Percentiles rank a stretch among this genome's conserved stretches.
Evolutionary conservation across 1,284 basidiomycete species (phyloP).

Genomic region (Ustilago trichophora): DNA sequence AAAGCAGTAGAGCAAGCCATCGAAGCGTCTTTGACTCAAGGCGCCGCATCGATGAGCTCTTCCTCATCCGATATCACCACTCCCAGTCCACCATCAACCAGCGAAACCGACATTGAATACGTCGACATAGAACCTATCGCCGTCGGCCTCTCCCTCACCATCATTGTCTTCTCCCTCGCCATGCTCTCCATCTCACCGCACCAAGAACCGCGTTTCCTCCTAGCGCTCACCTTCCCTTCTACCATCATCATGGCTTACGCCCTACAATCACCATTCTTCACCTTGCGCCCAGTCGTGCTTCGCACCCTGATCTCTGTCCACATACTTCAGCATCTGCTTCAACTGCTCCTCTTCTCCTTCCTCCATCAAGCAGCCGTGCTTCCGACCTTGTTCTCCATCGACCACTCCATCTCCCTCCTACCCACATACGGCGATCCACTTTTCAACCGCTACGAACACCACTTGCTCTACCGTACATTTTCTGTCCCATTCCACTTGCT

Average conservation of each 20-base stretch:
- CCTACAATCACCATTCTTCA: slow-evolving; percentile 16
- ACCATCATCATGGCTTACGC: slow-evolving; percentile 33
- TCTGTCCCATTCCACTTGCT: slow-evolving; percentile 34
- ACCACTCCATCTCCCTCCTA: slow-evolving; percentile 7
- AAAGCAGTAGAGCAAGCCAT: slow-evolving; percentile 2
- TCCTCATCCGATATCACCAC: too few species aligned
- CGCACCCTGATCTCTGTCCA: slow-evolving; percentile 11
- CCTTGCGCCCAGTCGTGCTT: slow-evolving; percentile 11
- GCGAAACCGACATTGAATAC: too few species aligned
- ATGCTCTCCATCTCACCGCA: slow-evolving; percentile 66
- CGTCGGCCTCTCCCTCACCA: slow-evolving; percentile 7
- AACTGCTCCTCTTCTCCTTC: slow-evolving; percentile 41
- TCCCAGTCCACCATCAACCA: too few species aligned
- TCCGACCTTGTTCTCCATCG: slow-evolving; percentile 33
- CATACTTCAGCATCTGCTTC: slow-evolving; percentile 31
- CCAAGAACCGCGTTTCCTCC: slow-evolving; percentile 67
- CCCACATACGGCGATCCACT: background rate
- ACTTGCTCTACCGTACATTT: slow-evolving; percentile 46
- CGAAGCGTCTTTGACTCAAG: too few species aligned
- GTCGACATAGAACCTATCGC: slow-evolving; percentile 12
- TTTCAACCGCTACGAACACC: slow-evolving; percentile 15
- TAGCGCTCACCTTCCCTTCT: slow-evolving; percentile 61
- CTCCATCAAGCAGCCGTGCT: slow-evolving; percentile 49
- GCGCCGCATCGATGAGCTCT: too few species aligned
- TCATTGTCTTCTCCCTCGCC: slow-evolving; percentile 29